A percentile compares a stretch with the other conserved stretches of the same genome.
These are phyloP conservation scores for Chaetomidium leptoderma DNA, from an alignment of 495 filamentous ascomycete species.

Conservation along the genomic window DNA sequence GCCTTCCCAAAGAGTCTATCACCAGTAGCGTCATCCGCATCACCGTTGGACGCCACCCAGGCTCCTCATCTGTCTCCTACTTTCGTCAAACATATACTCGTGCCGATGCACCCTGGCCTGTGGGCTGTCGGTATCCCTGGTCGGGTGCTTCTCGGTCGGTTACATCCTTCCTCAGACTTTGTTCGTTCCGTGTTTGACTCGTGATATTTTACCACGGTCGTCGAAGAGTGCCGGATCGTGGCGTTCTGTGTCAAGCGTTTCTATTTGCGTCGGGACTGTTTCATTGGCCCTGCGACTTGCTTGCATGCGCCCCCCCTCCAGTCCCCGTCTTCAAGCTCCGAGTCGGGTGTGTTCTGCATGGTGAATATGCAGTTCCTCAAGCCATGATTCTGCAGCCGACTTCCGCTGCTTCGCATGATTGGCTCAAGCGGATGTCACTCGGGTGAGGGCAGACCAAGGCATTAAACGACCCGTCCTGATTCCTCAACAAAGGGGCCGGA, in stretches of 20 bases:
- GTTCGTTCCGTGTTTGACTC: not conserved
- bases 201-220: not conserved
- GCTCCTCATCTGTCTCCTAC: not conserved
- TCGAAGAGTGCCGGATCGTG: slow-evolving; percentile 12
- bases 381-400: slow-evolving; percentile 11
- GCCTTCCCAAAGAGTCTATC: not conserved
- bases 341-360: slow-evolving; percentile 2
- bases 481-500: not conserved
- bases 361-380: slow-evolving; percentile 1
- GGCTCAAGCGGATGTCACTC: slow-evolving; percentile 4
- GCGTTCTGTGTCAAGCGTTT: slow-evolving; percentile 2
- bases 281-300: slow-evolving; percentile 5
- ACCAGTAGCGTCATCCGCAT: not conserved
- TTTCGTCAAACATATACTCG: not conserved
- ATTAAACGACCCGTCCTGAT: not conserved
- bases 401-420: not conserved
- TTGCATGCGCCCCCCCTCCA: too few species aligned
- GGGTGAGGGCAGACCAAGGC: not conserved
- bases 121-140: not conserved
- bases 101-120: not conserved
- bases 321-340: not conserved
- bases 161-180: not conserved
- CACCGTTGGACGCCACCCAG: not conserved
- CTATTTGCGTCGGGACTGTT: not conserved
- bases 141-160: not conserved